phyloP scores from a whole-genome alignment of 305 asterid species.

The Plantago rigida region DNA sequence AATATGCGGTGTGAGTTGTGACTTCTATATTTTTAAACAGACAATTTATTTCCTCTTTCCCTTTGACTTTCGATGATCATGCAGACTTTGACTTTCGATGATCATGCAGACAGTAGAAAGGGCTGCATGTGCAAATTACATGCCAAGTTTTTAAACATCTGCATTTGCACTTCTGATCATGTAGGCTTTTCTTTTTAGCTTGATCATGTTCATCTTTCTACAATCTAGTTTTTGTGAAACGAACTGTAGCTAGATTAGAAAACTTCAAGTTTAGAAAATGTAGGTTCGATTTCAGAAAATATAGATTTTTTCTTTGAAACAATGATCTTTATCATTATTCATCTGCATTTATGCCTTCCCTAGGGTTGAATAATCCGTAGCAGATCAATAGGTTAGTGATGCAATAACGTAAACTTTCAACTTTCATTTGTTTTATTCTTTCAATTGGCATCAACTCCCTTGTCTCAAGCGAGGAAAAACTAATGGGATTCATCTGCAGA shows the following conservation, averaged over 20 bases:
- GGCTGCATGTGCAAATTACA: neutral
- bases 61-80: neutral
- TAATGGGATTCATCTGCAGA: conserved; percentile 37
- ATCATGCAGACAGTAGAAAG: neutral
- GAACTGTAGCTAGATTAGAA: conserved; percentile 13
- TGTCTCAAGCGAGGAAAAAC: conserved; percentile 8
- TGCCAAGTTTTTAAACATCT: neutral
- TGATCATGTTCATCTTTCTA: neutral
- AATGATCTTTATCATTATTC: conserved; percentile 3
- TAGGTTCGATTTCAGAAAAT: neutral
- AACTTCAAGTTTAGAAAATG: neutral
- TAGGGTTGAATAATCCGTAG: conserved; percentile 3
- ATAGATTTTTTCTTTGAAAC: neutral
- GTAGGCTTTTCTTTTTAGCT: neutral
- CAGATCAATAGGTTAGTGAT: conserved; percentile 18
- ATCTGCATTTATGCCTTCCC: conserved; percentile 15
- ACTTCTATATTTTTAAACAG: too few relatives aligned
- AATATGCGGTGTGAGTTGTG: too few relatives aligned
- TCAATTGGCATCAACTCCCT: conserved; percentile 11
- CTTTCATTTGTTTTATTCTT: conserved; percentile 20
- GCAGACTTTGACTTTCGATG: neutral
- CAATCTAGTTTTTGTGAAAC: neutral
- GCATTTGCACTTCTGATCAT: neutral
- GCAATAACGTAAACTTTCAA: conserved; percentile 6
- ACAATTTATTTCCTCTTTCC: neutral